Evolutionary conservation across 208 protist species (phyloP), one percentile per base, ranked within the genome.

Genomic region (Trypanosoma congolense): DNA sequence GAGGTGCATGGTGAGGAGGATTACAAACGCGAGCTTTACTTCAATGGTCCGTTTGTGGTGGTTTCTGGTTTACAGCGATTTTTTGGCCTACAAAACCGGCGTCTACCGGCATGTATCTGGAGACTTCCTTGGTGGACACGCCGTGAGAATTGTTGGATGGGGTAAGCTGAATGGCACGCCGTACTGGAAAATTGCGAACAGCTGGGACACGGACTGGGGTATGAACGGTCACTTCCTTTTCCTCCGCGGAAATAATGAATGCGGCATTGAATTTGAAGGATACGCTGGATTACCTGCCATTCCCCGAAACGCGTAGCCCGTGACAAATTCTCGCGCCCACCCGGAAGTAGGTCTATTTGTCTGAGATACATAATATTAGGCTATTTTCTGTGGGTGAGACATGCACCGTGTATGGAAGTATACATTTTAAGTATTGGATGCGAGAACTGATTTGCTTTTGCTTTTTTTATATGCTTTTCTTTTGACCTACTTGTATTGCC

Each of bases 121-220:
- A 36, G 21, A 55, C 0, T 38, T 44, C 31, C 75, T 90, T 46
- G 91, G 88, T 46, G 87, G 84, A 5, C 93, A 96, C 61, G 88
- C 90, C 28, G 81, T 97, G 59, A 56, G 70, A 31, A 50, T 97
- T 47, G 72, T 96, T 44, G 89, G 92, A 48, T 97, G 87, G 86
- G 90, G 90, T 38, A 58, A 61, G 35, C 53, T 79, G 56, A 65
- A 85, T 63, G 85, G 79, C 26, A 48, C 64, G 16, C 55, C 61
- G 44, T 97, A 96, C 75, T 97, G 92, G 92, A 83, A 80, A 54
- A 73, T 96, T 59, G 81, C 78, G 24, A 97, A 97, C 76, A 91
- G 80, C 65, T 95, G 90, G 92, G 87, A 87, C 60, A 22, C 33
- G 0, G 73, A 83, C 49, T 97, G 92, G 92, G 92, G 92, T 35